Base-by-base conservation (phyloP, 129 eudicot species). In the Ambrosia trifida region DNA sequence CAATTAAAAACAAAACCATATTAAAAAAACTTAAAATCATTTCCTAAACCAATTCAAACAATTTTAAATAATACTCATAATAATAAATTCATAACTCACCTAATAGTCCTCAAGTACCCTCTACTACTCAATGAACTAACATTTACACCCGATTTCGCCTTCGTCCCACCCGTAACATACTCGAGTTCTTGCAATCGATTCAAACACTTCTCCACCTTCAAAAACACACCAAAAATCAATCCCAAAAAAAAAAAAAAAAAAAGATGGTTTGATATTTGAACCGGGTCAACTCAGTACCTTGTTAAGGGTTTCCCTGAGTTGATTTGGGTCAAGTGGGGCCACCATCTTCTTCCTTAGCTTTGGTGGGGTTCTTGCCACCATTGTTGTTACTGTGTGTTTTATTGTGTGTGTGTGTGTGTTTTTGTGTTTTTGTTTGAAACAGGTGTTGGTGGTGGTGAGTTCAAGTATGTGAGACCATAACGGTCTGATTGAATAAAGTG, bases 321-420 rank as follows among this genome's bases (percentile, higher is more conserved):
- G 94, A 78, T 77, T 86, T 50, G 99, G 97, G 73, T 84, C 86
- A 59, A 90, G 83, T n/a, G 88, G 91, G 67, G 83, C 92, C 89
- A 76, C 92, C 87, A 81, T 57, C 72, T 70, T 85, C 73, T 71
- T 83, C 75, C 33, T 89, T 16, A 53, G 82, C 78, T 89, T 94
- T 45, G 87, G 90, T 85, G 98, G 97, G 83, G 80, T 89, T 89
- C 92, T 87, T 65, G 98, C 98, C 30, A 89, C 97, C 98, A 94
- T 94, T 76, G 59, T 68, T 64, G 57, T 72, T 20, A 61, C 20
- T 73, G 16, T 63, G 70, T 46, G 77, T 73, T 24, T 65, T 74
- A 44, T 72, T 61, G 36, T 40, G 18, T 63, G 70, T 47, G 70
- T 6, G 60, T 54, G 31, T 41, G 47, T 61, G 64, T 73, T 14